Conservation (phyloP, 495 filamentous ascomycete species). For the Aspergillus cavernicola region DNA sequence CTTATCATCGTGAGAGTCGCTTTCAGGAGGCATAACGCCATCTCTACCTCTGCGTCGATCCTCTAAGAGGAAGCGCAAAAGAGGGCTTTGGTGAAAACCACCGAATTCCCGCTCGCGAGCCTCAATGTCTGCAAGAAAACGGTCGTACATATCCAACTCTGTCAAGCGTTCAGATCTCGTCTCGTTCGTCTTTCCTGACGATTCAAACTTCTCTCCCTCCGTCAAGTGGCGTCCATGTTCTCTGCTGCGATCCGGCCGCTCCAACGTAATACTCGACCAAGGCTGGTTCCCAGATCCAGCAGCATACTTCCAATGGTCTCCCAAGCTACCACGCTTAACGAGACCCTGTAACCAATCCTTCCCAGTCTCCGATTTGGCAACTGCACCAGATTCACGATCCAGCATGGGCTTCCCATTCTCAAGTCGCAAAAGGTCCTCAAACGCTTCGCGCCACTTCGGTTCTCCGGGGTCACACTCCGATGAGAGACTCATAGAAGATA, state of each 20-base stretch:
- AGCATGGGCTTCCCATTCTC: conserved; percentile 47
- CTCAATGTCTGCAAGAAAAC: conserved; percentile 40
- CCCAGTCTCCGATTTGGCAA: conserved; percentile 24
- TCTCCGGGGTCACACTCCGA: conserved; percentile 31
- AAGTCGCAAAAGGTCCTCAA: conserved; percentile 52
- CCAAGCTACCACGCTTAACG: conserved; percentile 38
- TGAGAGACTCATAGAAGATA: conserved; percentile 29
- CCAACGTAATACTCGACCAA: conserved; percentile 27
- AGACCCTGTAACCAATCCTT: conserved; percentile 38
- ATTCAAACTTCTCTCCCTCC: conserved; percentile 1
- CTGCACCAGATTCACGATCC: conserved; percentile 23
- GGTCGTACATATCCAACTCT: conserved; percentile 47
- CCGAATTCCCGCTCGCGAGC: conserved; percentile 30
- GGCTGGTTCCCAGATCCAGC: conserved; percentile 18
- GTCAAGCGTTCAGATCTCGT: conserved; percentile 20
- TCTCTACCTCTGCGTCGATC: conserved; percentile 25
- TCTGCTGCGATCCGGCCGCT: conserved; percentile 13
- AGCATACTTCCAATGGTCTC: conserved; percentile 34
- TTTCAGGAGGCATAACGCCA: conserved; percentile 1
- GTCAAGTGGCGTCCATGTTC: not conserved
- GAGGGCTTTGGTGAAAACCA: conserved; percentile 27
- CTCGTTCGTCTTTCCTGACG: not conserved
- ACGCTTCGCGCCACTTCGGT: conserved; percentile 51
- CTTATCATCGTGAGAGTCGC: conserved; percentile 20
- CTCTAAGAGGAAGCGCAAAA: conserved; percentile 33